phyloP scores from a whole-genome alignment of 1,284 basidiomycete species.

The Sanghuangporus baumii region DNA sequence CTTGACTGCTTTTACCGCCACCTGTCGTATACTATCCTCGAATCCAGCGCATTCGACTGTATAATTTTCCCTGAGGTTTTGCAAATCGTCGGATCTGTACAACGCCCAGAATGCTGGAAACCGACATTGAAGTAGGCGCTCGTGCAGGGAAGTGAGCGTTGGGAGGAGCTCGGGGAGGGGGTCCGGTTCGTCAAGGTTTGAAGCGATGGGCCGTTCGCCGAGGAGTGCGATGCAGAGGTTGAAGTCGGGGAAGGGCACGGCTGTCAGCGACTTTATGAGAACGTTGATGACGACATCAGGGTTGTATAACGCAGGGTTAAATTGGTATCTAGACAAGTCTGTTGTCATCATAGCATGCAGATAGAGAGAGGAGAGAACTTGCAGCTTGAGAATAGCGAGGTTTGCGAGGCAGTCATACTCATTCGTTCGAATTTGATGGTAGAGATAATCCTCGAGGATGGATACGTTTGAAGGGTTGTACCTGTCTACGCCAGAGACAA shows the following conservation, averaged over 20 bases:
- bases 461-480: constrained; percentile 94
- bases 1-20: constrained; percentile 72
- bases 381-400: constrained; percentile 85
- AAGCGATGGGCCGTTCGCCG: constrained; percentile 62
- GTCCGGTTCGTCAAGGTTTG: constrained; percentile 73
- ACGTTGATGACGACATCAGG: constrained; percentile 92
- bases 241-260: constrained; percentile 85
- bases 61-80: constrained; percentile 76
- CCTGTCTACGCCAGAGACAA: constrained; percentile 92
- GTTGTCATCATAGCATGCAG: constrained; percentile 3
- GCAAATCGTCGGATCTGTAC: constrained; percentile 63
- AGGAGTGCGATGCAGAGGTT: constrained; percentile 88
- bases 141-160: constrained; percentile 67
- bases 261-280: constrained; percentile 85
- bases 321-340: constrained; percentile 76
- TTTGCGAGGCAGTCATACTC: constrained; percentile 95
- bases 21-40: constrained; percentile 72
- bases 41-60: constrained; percentile 79
- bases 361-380: constrained; percentile 8
- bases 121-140: constrained; percentile 79
- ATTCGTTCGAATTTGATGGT: constrained; percentile 83
- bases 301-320: constrained; percentile 92
- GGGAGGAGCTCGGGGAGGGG: constrained; percentile 73
- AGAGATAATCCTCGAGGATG: constrained; percentile 93
- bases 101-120: constrained; percentile 87